Base-by-base conservation (phyloP, 1,284 basidiomycete species). In the Microbotryum lychnidis-dioicae region DNA sequence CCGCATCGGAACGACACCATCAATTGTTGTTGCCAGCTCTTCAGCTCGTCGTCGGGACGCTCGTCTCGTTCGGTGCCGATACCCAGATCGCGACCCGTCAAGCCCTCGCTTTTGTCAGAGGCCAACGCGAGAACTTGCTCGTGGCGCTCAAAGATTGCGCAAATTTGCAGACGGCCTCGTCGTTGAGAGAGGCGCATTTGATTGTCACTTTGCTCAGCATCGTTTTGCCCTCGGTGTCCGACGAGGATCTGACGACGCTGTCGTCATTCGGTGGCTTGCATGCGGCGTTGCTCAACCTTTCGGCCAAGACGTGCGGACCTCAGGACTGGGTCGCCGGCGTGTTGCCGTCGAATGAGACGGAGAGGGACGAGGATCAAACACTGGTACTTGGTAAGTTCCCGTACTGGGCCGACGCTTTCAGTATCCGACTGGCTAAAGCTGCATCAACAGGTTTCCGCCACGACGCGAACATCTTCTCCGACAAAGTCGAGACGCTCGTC, bases 181-280 rank as follows among this genome's bases (percentile, higher is more conserved):
- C 84, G 10, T 76, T 92, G 16, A 83, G 87, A 67, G 87, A 92
- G 73, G 80, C 89, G 8, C 83, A 87, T 61, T 77, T 92, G 2
- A 78, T 94, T 6, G 80, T 91, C 1, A 81, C 82, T 4, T 76
- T 93, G 20, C 84, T 87, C 69, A 77, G 81, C 2, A 80, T 78
- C 60, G 80, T 88, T 5, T 77, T 89, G 25, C 83, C 87, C 0
- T 76, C 82, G 4, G 81, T 89, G 5, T 83, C 87, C 0, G 86
- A 84, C 70, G 79, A 84, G 0, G 91, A 94, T 67, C 75, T 93
- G 80, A 81, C 58, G 81, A 84, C 73, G 1, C 70, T 73, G 3
- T 82, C 85, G 3, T 85, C 87, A 6, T 91, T 90, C 72, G 90
- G 91, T 4, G 82, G 84, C 0, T 82, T 94, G 62, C 92, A 97